Base-by-base conservation (phyloP, 1,284 basidiomycete genomes). In the Ceratobasidium sp. region DNA sequence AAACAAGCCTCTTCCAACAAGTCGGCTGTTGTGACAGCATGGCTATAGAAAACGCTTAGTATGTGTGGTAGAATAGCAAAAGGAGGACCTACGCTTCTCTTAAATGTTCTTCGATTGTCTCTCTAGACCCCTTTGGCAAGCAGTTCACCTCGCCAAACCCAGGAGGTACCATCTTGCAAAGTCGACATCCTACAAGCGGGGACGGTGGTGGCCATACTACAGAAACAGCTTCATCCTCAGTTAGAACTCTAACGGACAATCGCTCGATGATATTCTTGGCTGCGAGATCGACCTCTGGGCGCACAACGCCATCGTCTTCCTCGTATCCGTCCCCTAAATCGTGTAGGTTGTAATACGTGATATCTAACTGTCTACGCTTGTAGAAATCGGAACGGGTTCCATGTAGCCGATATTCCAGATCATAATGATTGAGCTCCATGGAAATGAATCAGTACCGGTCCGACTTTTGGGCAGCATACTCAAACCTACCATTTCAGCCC, bases 51-150 rank as follows among this genome's bases (percentile, higher is more conserved):
- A 47, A 8, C 9, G 47, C 3, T 30, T 5, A 21, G 21, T 47
- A 28, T 47, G 26, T 8, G n/a, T 14, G 11, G 2, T 32, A n/a
- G 28, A 16, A 30, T 13, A 18, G 21, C 14, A 18, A 9, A 14
- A n/a, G 14, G 47, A 1, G 32, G 6, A n/a, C 26, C 18, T 52
- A 61, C 69, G 50, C 69, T 18, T 71, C 21, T 28, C 21, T 32
- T 46, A 61, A 28, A 46, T 71, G 69, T 38, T 71, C 46, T 11
- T 49, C 35, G 14, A 71, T 71, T n/a, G 41, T 46, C n/a, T 61
- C 46, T 18, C 49, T 58, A 21, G 57, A 52, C 4, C 69, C 69
- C 23, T 41, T 47, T 9, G 69, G 69, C 18, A 38, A 5, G 11
- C 35, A 28, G 44, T 23, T 30, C 44, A 1, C 44, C 32, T 38